phyloP scores from a whole-genome alignment of 2,329 filamentous ascomycete genomes.

The Xylaria arbuscula region DNA sequence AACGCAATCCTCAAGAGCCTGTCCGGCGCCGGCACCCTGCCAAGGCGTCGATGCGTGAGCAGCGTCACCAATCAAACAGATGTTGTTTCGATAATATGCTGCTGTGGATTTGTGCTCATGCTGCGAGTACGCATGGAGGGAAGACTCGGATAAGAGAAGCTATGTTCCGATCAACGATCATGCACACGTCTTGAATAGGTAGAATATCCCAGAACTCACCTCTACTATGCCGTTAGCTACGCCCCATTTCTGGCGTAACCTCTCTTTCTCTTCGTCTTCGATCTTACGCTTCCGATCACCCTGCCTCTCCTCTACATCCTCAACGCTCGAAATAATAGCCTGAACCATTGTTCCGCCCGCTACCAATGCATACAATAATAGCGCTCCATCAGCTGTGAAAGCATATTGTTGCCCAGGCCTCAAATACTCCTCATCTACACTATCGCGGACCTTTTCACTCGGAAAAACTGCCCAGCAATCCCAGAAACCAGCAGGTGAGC shows the following conservation, averaged over 20 bases:
- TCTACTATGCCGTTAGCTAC: conserved; percentile 12
- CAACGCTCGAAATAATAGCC: conserved; percentile 1
- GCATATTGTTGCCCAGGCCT: conserved; percentile 22
- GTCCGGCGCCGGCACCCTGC: conserved; percentile 19
- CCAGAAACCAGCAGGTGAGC: conserved; percentile 34
- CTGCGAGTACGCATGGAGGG: conserved; percentile 9
- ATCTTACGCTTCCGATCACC: not conserved
- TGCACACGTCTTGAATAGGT: not conserved
- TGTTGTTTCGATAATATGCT: not conserved
- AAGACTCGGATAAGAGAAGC: conserved; percentile 7
- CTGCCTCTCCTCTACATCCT: not conserved
- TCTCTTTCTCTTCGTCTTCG: conserved; percentile 9
- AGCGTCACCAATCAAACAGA: conserved; percentile 22
- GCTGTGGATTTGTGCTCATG: conserved; percentile 18
- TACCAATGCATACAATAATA: conserved; percentile 11
- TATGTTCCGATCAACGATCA: not conserved
- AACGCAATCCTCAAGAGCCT: conserved; percentile 19
- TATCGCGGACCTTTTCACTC: conserved; percentile 9
- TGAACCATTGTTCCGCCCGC: conserved; percentile 1
- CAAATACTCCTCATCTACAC: conserved; percentile 11
- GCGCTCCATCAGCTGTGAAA: conserved; percentile 18
- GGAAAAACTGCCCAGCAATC: conserved; percentile 21
- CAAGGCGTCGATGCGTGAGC: conserved; percentile 20
- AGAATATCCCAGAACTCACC: conserved; percentile 1
- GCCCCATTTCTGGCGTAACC: conserved; percentile 10